A percentile compares a stretch with the other conserved stretches of the same genome.
Evolutionary conservation across 257 asterid genomes (phyloP).

Genomic region (Datura wrightii): DNA sequence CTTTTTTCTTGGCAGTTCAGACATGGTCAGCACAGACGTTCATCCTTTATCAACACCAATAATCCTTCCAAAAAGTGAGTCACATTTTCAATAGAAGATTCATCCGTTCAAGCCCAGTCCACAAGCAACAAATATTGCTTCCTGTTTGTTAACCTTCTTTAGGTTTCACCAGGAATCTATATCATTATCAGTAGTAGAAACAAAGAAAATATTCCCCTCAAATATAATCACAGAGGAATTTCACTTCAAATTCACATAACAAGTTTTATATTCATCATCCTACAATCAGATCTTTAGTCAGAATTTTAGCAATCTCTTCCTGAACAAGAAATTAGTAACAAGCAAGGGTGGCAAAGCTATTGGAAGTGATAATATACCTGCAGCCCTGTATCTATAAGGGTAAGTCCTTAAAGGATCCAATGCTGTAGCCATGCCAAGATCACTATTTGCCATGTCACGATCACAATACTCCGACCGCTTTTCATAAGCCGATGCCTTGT

Average conservation of each 20-base stretch:
- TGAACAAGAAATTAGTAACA: slow-evolving; percentile 19
- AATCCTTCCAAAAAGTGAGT: background rate
- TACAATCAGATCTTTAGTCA: background rate
- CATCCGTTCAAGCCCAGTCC: background rate
- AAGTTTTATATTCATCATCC: slow-evolving; percentile 24
- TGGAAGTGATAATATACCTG: slow-evolving; percentile 44
- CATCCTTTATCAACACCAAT: background rate
- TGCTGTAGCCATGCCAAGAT: slow-evolving; percentile 54
- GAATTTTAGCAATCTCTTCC: slow-evolving; percentile 4
- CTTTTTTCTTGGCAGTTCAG: background rate
- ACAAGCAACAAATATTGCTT: slow-evolving; percentile 8
- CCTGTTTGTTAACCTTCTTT: background rate
- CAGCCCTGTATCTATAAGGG: slow-evolving; percentile 60
- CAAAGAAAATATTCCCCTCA: background rate
- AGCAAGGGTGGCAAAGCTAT: background rate
- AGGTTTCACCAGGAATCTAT: background rate
- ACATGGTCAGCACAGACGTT: background rate
- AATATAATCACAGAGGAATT: slow-evolving; percentile 13
- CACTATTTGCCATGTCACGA: slow-evolving; percentile 56
- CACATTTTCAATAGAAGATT: slow-evolving; percentile 9
- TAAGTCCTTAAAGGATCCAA: slow-evolving; percentile 58
- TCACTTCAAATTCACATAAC: background rate
- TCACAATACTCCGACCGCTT: slow-evolving; percentile 59
- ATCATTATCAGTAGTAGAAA: background rate
- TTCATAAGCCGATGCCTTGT: slow-evolving; percentile 61